phyloP scores from a whole-genome alignment of 2,329 filamentous ascomycete genomes.

The Xylaria sp. region DNA sequence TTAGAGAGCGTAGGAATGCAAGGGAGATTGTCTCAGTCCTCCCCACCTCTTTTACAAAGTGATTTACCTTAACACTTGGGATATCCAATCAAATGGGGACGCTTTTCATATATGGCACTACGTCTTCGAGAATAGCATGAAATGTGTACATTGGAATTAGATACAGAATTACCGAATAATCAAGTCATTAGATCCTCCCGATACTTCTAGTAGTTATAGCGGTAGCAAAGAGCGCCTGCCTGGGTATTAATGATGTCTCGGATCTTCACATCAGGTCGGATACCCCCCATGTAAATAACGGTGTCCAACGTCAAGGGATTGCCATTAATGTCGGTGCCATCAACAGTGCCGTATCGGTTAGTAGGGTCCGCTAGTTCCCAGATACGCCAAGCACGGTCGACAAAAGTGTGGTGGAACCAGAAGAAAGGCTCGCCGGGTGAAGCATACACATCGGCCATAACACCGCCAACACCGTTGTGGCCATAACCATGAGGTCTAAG shows the following conservation, averaged over 20 bases:
- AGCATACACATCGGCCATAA: constrained; percentile 36
- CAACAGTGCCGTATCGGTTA: constrained; percentile 33
- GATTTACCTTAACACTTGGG: neutral
- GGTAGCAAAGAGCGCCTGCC: constrained; percentile 34
- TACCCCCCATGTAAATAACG: constrained; percentile 31
- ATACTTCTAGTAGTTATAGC: constrained; percentile 35
- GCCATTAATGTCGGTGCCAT: constrained; percentile 35
- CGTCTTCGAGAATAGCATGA: neutral
- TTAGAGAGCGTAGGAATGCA: neutral
- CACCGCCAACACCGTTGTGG: constrained; percentile 36
- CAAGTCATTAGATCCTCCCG: neutral
- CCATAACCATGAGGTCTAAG: constrained; percentile 37
- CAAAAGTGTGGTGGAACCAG: constrained; percentile 39
- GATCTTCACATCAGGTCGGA: constrained; percentile 34
- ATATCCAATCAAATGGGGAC: no score
- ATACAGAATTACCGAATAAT: neutral
- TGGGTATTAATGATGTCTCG: constrained; percentile 35
- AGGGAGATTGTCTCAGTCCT: neutral
- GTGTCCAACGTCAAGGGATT: constrained; percentile 34
- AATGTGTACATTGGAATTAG: constrained; percentile 2
- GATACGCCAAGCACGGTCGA: constrained; percentile 36
- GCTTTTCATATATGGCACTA: neutral
- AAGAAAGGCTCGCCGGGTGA: constrained; percentile 39
- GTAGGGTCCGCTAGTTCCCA: constrained; percentile 36
- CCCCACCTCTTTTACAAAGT: neutral